Percentiles rank a stretch among this genome's conserved stretches.
These are phyloP conservation scores for Russula sp. DNA, from an alignment of 768 basidiomycete genomes.

Conservation along the genomic window DNA sequence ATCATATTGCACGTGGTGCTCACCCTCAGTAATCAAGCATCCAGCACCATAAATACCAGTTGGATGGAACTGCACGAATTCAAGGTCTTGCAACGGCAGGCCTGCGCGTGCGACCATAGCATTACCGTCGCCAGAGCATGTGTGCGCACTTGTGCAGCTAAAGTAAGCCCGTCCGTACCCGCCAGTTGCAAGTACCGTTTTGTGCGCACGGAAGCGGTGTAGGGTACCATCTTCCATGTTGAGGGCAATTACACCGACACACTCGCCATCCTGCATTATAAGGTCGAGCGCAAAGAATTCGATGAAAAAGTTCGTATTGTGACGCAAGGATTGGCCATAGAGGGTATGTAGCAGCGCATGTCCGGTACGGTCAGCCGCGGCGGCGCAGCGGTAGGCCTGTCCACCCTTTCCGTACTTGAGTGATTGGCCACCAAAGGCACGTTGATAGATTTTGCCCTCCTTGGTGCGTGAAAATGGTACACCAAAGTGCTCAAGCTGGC, in stretches of 20 bases:
- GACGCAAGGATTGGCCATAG: conserved; percentile 97
- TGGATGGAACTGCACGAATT: conserved; percentile 99
- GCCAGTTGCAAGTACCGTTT: conserved; percentile 97
- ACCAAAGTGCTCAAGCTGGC: conserved; percentile 94
- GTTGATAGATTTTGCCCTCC: conserved; percentile 99
- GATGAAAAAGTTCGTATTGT: conserved; percentile 99
- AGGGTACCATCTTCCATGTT: conserved; percentile 99
- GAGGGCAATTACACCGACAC: conserved; percentile 97
- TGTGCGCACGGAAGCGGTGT: conserved; percentile 97
- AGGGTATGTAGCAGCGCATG: conserved; percentile 98
- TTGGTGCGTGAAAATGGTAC: conserved; percentile 98
- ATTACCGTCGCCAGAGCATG: conserved; percentile 98
- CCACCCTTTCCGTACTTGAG: conserved; percentile 97
- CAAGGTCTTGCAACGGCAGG: conserved; percentile 91
- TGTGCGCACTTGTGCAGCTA: conserved; percentile 97
- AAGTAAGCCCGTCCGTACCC: conserved; percentile 99
- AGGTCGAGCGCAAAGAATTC: conserved; percentile 99
- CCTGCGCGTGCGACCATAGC: conserved; percentile 98
- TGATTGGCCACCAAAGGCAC: conserved; percentile 98
- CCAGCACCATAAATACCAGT: conserved; percentile 99
- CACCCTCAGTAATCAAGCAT: conserved; percentile 97
- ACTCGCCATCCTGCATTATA: conserved; percentile 98
- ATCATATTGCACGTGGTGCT: conserved; percentile 22
- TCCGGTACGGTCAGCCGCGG: conserved; percentile 97
- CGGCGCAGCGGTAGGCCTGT: conserved; percentile 98